Conservation (phyloP, 164 flowering plant species). For the Paratinospora sagittata region DNA sequence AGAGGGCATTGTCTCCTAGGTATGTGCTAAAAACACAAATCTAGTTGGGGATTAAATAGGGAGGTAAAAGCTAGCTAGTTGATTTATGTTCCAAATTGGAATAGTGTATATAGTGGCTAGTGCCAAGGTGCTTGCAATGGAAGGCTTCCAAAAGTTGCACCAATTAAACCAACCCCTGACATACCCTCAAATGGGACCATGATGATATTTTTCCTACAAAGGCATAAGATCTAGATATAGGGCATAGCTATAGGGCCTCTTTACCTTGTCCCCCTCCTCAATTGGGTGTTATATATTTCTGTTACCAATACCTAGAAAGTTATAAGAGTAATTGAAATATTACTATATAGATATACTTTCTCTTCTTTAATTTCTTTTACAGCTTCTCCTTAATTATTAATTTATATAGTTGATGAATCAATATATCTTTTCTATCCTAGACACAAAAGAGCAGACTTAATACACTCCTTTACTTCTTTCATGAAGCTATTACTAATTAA, state of each 20-base stretch:
- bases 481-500: no score
- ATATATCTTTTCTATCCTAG: no score
- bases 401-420: no score
- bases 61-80: neutral
- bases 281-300: no score
- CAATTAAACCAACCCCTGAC: slow-evolving; percentile 11
- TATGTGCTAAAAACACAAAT: slow-evolving; percentile 11
- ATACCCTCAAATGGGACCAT: slow-evolving; percentile 18
- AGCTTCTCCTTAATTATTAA: no score
- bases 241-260: neutral
- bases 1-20: slow-evolving; percentile 34
- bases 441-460: no score
- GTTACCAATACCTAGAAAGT: no score
- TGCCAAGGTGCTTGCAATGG: slow-evolving; percentile 19
- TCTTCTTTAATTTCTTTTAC: no score
- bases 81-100: slow-evolving; percentile 12
- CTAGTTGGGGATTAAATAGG: slow-evolving; percentile 25
- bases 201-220: slow-evolving; percentile 18
- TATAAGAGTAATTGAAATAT: no score
- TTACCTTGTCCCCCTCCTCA: neutral
- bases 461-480: no score
- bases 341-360: no score
- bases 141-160: slow-evolving; percentile 32
- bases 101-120: neutral
- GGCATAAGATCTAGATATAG: neutral